phyloP scores from a whole-genome alignment of 2,329 filamentous ascomycete species.

The Penicillium decumbens region DNA sequence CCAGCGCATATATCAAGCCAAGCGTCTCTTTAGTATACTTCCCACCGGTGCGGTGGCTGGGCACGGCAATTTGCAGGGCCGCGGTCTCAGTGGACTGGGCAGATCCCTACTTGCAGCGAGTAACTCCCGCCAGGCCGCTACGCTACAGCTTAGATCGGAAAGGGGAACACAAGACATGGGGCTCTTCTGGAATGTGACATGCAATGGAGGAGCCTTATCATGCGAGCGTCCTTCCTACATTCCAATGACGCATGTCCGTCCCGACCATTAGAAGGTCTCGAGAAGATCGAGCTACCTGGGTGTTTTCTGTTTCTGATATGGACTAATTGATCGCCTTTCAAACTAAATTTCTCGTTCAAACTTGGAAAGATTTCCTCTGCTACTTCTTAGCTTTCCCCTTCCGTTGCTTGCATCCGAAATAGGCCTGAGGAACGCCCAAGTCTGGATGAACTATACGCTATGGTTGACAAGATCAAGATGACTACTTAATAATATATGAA shows the following conservation, averaged over 20 bases:
- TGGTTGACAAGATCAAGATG: no score
- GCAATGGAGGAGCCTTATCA: background rate
- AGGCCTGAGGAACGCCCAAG: no score
- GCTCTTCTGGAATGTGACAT: background rate
- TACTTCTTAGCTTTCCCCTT: no score
- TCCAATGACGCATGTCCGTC: background rate
- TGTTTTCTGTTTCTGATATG: background rate
- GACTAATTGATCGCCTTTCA: background rate
- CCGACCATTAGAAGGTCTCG: conserved; percentile 19
- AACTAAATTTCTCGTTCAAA: background rate
- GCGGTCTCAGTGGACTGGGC: background rate
- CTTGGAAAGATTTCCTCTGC: no score
- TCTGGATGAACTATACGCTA: no score
- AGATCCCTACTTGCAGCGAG: background rate
- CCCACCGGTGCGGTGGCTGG: background rate
- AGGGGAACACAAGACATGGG: background rate
- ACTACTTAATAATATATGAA: no score
- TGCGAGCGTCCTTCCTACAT: background rate
- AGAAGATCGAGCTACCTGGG: background rate
- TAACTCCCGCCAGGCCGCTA: background rate
- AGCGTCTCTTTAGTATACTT: background rate
- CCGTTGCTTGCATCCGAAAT: no score
- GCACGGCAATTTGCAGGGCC: background rate
- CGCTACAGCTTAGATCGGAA: no score
- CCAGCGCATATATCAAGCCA: background rate